phyloP scores from a whole-genome alignment of 2,329 filamentous ascomycete species.

The Clonostachys rhizophaga region DNA sequence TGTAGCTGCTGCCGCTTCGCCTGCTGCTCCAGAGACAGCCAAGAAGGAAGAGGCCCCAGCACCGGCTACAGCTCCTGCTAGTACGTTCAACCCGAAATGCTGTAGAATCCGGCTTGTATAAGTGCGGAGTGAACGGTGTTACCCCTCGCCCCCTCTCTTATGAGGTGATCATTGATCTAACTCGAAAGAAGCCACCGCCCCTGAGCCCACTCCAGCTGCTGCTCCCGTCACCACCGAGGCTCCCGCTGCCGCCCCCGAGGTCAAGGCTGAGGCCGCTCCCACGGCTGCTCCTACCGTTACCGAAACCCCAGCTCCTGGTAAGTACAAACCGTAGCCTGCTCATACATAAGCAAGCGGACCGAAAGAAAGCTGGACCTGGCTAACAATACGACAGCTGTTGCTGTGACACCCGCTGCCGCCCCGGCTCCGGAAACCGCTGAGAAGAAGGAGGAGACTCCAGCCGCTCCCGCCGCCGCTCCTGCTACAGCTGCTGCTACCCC shows the following conservation, averaged over 20 bases:
- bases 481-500: slow-evolving; percentile 12
- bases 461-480: slow-evolving; percentile 11
- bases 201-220: background rate
- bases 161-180: no score
- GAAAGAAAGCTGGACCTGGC: background rate
- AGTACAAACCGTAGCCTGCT: background rate
- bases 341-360: background rate
- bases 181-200: background rate
- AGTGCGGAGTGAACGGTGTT: background rate
- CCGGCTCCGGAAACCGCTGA: slow-evolving; percentile 3
- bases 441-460: slow-evolving; percentile 7
- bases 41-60: background rate
- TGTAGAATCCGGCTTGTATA: background rate
- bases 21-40: background rate
- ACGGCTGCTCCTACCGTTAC: slow-evolving; percentile 14
- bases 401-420: slow-evolving; percentile 4
- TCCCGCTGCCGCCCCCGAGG: slow-evolving; percentile 4
- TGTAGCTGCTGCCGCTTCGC: background rate
- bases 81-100: background rate
- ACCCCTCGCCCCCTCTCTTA: background rate
- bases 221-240: slow-evolving; percentile 1
- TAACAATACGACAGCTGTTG: background rate
- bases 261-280: slow-evolving; percentile 8
- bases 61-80: background rate
- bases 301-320: slow-evolving; percentile 9